These are phyloP conservation scores for Aspergillus sp. DNA, from an alignment of 2,329 filamentous ascomycete species.

Conservation along the genomic window DNA sequence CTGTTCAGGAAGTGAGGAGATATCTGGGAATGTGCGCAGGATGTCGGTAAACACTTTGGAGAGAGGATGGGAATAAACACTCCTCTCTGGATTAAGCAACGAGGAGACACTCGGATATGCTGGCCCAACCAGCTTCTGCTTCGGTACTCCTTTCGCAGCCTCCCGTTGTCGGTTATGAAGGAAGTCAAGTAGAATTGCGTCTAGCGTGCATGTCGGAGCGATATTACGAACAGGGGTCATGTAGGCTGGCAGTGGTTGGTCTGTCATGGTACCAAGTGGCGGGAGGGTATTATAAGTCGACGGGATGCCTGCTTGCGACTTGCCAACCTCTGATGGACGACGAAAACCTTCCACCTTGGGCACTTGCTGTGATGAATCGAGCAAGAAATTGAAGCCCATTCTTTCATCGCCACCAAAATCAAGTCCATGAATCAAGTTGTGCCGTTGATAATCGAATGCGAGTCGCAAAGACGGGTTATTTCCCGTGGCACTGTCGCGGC, in stretches of 20 bases:
- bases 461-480: constrained; percentile 35
- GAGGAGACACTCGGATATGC: constrained; percentile 77
- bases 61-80: constrained; percentile 68
- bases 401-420: constrained; percentile 62
- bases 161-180: constrained; percentile 66
- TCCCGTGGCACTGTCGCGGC: constrained; percentile 25
- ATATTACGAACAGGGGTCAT: constrained; percentile 58
- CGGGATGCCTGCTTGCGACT: constrained; percentile 21
- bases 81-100: constrained; percentile 69
- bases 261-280: constrained; percentile 22
- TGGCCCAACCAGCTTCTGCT: constrained; percentile 69
- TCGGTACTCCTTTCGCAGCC: constrained; percentile 64
- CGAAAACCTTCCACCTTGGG: constrained; percentile 52
- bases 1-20: constrained; percentile 75
- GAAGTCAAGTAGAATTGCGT: constrained; percentile 78
- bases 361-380: constrained; percentile 60
- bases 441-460: constrained; percentile 44
- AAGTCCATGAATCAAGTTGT: constrained; percentile 53
- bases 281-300: constrained; percentile 26
- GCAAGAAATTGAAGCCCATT: constrained; percentile 70
- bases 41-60: constrained; percentile 86
- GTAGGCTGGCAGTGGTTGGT: constrained; percentile 33
- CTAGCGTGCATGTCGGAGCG: constrained; percentile 71
- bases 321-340: constrained; percentile 26
- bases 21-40: constrained; percentile 76